Base-by-base conservation (phyloP, 352 stramenopile species). In the Hyaloperonospora arabidopsidis region DNA sequence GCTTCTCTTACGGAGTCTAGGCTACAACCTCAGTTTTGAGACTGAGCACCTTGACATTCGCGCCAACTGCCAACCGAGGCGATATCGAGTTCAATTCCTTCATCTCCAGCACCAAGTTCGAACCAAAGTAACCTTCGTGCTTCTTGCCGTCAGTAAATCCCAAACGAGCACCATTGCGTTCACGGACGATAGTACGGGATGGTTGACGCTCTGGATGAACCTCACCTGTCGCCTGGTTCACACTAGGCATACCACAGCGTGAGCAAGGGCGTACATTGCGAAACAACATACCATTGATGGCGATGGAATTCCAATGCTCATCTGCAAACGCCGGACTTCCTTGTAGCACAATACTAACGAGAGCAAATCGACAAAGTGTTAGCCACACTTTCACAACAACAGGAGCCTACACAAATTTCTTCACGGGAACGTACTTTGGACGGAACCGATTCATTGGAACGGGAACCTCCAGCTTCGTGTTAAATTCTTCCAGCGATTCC, bases 391-490 rank as follows among this genome's bases (percentile, higher is more conserved):
- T 32, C 25, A 32, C 25, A 8, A 8, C 25, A 8, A 32, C 4
- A 4, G 13, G n/a, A 41, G 35, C 35, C 12, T 41, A 5, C 12
- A 18, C 5, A 15, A 41, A 41, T 41, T 38, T n/a, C 25, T 4
- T 10, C 8, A 32, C 25, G 8, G 25, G 11, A 25, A 51, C 51
- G 22, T 39, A 75, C 81, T 95, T 95, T 21, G 85, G 74, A 6
- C 85, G 83, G 55, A 95, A 95, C 5, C 81, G 80, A 23, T 86
- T 81, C 64, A 93, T 93, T 8, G 67, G 61, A n/a, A 91, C 65
- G 0, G 70, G 58, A 0, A 76, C 71, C 15, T 81, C 36, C 7
- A 91, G 59, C 8, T 55, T 58, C 19, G 65, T 61, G 51, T 89
- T 89, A 32, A 93, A 56, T 0, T 80, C 62, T 5, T 78, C 56